These are phyloP conservation scores for Avena insularis DNA, from an alignment of 176 grass and related monocot genomes.

Conservation along the genomic window DNA sequence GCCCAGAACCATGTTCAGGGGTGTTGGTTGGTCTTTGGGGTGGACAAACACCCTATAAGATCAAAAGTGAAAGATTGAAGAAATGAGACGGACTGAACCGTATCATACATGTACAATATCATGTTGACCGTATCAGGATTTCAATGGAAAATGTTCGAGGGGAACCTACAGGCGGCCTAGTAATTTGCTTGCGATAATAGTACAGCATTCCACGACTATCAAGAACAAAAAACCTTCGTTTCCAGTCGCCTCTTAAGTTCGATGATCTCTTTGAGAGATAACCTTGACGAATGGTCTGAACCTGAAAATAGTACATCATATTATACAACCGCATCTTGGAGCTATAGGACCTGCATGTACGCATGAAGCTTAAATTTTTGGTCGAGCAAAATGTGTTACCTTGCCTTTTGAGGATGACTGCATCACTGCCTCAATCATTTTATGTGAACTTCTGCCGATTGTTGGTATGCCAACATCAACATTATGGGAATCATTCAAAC, in stretches of 20 bases:
- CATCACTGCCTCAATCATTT: slow-evolving; percentile 89
- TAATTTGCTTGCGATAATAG: slow-evolving; percentile 96
- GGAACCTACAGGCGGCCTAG: slow-evolving; percentile 78
- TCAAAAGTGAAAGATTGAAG: slow-evolving; percentile 42
- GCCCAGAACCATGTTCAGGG: slow-evolving; percentile 85
- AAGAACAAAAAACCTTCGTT: slow-evolving; percentile 99
- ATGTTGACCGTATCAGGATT: slow-evolving; percentile 36
- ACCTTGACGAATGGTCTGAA: slow-evolving; percentile 96
- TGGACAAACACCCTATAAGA: slow-evolving; percentile 65
- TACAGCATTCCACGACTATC: slow-evolving; percentile 99
- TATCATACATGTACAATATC: slow-evolving; percentile 25
- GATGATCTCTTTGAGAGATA: slow-evolving; percentile 97
- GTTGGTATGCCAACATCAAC: slow-evolving; percentile 69
- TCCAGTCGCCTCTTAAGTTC: slow-evolving; percentile 97
- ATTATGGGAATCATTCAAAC: slow-evolving; percentile 67
- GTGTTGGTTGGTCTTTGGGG: slow-evolving; percentile 63
- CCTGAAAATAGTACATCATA: slow-evolving; percentile 56
- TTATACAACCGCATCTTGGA: slow-evolving; percentile 23
- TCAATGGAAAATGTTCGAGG: slow-evolving; percentile 25
- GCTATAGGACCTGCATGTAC: slow-evolving; percentile 19
- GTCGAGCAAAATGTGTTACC: slow-evolving; percentile 52
- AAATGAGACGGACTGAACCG: slow-evolving; percentile 33
- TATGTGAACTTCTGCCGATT: slow-evolving; percentile 85
- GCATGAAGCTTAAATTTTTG: slow-evolving; percentile 29
- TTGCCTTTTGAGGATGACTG: slow-evolving; percentile 88